These are phyloP conservation scores for Cytauxzoon felis DNA, from an alignment of 169 alveolate species.

Conservation along the genomic window DNA sequence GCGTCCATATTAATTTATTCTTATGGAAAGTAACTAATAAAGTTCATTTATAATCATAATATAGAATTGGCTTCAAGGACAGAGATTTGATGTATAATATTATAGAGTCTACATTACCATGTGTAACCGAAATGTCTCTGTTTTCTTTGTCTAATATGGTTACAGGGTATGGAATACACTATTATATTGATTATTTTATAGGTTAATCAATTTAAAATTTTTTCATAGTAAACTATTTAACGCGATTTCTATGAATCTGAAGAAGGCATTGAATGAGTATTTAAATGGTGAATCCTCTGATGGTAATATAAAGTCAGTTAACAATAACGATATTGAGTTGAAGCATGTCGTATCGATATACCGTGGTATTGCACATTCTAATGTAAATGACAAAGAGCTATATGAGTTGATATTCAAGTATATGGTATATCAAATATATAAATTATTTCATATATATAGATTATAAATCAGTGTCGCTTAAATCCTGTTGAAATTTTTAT, in stretches of 20 bases:
- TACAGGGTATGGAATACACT: not conserved
- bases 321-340: not conserved
- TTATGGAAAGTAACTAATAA: slow-evolving; percentile 11
- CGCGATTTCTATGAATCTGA: slow-evolving; percentile 7
- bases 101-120: not conserved
- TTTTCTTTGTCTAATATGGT: slow-evolving; percentile 5
- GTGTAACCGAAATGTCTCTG: not conserved
- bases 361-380: slow-evolving; percentile 23
- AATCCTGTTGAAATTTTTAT: slow-evolving; percentile 42
- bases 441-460: not conserved
- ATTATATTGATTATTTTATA: not conserved
- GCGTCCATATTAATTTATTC: slow-evolving; percentile 37
- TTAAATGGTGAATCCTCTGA: slow-evolving; percentile 1
- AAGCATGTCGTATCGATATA: slow-evolving; percentile 36
- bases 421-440: slow-evolving; percentile 18
- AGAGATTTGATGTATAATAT: not conserved
- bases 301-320: not conserved
- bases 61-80: slow-evolving; percentile 18
- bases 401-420: slow-evolving; percentile 13
- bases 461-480: not conserved
- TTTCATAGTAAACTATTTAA: too few relatives aligned
- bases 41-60: not conserved
- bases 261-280: too few relatives aligned
- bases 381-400: slow-evolving; percentile 17
- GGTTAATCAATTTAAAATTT: too few relatives aligned